Evolutionary conservation across 2,329 filamentous ascomycete species (phyloP), one percentile per base, ranked within the genome.

Genomic region (Neocucurbitaria cava): DNA sequence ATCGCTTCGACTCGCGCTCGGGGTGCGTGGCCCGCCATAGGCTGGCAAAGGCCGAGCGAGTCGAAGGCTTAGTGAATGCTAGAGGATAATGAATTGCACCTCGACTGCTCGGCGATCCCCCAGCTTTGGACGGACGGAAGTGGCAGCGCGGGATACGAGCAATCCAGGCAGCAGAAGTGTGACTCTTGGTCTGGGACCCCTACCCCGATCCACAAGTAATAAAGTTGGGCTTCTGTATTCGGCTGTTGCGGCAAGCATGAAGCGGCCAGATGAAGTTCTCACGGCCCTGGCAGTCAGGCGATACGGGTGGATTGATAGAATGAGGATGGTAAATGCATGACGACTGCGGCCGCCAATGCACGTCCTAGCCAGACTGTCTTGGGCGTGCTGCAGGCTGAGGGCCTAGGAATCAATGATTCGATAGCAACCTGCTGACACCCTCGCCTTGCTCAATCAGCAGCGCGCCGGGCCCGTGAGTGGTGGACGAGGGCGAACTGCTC

Each of bases 281-380:
- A 26, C 45, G 54, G 53, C 46, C 53, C 45, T 52, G 52, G 56
- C 59, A 56, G 68, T 73, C 70, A 74, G 71, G 66, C 70, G 71
- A 73, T 72, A 64, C 61, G 62, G 65, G 42, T 52, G 35, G 58
- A 53, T 61, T 58, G 66, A 65, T 66, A 58, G 58, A 66, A 63
- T 30, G 54, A 61, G 58, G 58, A 65, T 51, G 61, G 59, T 56
- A 63, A 66, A 70, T 74, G 70, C 69, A 73, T 71, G 70, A 70
- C 64, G 60, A 65, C 59, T 59, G 64, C 65, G 72, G 71, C 67
- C 68, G 71, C 70, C 69, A 70, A 71, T 72, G 69, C 70, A 73
- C 59, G 63, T 47, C 52, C 57, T 13, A 17, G 31, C 31, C 31
- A 35, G 31, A n/a, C 31, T 54, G 51, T 56, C 61, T 61, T 60